Evolutionary conservation across 2,329 filamentous ascomycete species (phyloP).

Genomic region (Colletotrichum sp.): DNA sequence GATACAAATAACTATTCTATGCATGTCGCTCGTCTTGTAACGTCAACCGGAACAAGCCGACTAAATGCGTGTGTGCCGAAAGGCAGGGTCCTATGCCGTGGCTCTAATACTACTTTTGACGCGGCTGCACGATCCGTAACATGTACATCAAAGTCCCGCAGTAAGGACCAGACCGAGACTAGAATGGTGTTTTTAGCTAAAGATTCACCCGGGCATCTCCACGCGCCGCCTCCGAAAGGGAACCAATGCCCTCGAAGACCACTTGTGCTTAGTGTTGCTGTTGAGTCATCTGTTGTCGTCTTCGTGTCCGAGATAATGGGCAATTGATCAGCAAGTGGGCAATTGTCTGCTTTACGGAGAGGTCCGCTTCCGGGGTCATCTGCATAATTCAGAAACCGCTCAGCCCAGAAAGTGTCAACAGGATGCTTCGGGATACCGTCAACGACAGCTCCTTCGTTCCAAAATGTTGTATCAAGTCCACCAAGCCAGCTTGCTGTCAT

Average conservation of each 20-base stretch:
- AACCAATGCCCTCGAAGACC: constrained; percentile 6
- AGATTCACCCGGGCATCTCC: constrained; percentile 12
- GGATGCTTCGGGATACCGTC: neutral
- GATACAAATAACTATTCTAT: neutral
- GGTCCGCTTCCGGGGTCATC: constrained; percentile 22
- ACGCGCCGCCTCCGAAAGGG: constrained; percentile 9
- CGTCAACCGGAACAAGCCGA: neutral
- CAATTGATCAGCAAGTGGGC: neutral
- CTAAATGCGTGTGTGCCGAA: constrained; percentile 10
- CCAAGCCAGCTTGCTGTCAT: constrained; percentile 11
- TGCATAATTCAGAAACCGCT: constrained; percentile 21
- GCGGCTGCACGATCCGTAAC: neutral
- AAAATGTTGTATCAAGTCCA: neutral
- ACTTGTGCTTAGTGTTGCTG: neutral
- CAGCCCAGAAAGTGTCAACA: constrained; percentile 20
- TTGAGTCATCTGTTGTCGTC: neutral
- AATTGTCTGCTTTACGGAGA: neutral
- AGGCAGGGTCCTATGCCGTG: neutral
- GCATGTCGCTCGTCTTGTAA: neutral
- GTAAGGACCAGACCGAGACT: neutral
- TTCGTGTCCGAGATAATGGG: neutral
- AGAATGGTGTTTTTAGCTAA: constrained; percentile 8
- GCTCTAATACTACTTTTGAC: neutral
- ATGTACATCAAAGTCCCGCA: neutral
- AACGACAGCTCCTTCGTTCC: neutral